Conservation (phyloP, 2,329 filamentous ascomycete genomes). For the Fusarium continuum region DNA sequence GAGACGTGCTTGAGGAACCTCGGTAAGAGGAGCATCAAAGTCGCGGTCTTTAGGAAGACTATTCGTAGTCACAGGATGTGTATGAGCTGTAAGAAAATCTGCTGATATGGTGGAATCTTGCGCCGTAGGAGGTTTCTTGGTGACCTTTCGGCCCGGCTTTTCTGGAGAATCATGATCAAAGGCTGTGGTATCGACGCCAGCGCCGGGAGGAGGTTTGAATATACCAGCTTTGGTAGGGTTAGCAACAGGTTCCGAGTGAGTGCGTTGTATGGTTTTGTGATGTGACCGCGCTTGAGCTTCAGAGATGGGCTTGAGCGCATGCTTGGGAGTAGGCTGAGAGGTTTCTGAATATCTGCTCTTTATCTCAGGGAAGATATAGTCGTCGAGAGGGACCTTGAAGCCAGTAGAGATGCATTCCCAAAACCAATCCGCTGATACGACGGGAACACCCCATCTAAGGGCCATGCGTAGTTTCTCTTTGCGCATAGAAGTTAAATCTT, state of each 20-base stretch:
- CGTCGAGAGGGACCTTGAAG: slow-evolving; percentile 55
- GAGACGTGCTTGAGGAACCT: slow-evolving; percentile 52
- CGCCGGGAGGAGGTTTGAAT: slow-evolving; percentile 32
- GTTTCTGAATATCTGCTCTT: slow-evolving; percentile 44
- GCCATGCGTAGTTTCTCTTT: slow-evolving; percentile 84
- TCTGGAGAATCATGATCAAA: slow-evolving; percentile 49
- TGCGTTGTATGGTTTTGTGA: slow-evolving; percentile 34
- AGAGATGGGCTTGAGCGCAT: neutral
- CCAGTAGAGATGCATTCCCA: slow-evolving; percentile 78
- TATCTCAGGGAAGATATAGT: slow-evolving; percentile 60
- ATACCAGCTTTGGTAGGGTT: slow-evolving; percentile 17
- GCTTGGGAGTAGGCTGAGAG: slow-evolving; percentile 9
- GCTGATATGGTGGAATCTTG: slow-evolving; percentile 45
- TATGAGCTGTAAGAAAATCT: slow-evolving; percentile 56
- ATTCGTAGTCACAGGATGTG: slow-evolving; percentile 46
- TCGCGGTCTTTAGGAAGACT: slow-evolving; percentile 37
- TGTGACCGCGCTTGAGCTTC: slow-evolving; percentile 4
- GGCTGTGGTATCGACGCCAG: slow-evolving; percentile 52
- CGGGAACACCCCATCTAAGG: slow-evolving; percentile 76
- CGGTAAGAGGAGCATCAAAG: slow-evolving; percentile 51
- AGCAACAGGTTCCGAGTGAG: slow-evolving; percentile 29
- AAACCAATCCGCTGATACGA: slow-evolving; percentile 85
- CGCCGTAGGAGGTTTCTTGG: neutral
- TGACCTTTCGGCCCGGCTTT: slow-evolving; percentile 16
- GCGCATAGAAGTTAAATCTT: slow-evolving; percentile 64